Base-by-base conservation (phyloP, 2,329 filamentous ascomycete genomes). In the Lecanicillium sp. region DNA sequence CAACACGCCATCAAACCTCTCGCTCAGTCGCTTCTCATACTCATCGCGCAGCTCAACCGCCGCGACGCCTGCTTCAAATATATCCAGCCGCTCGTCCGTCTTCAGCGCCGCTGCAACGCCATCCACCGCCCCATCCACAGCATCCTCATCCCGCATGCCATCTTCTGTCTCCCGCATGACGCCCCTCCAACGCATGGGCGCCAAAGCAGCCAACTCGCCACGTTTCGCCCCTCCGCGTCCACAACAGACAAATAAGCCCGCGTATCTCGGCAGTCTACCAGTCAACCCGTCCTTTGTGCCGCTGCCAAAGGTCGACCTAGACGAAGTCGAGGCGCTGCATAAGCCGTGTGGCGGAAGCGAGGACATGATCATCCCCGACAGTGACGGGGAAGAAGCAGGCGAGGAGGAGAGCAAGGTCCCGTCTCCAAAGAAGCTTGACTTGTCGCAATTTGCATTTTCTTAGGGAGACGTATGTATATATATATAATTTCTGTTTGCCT, bases 251-350 rank as follows among this genome's bases (percentile, higher is more conserved):
- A 31, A 16, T 2, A 33, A 22, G 20, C 35, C 18, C 25, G 31
- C 30, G 6, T 17, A 6, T 4, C n/a, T 9, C 19, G 27, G 11
- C 19, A 13, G 41, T 28, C 43, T 69, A 3, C 63, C 68, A 1
- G 55, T 72, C 28, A 73, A 78, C 44, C 70, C 74, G 3, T 62
- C 71, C 0, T 72, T 73, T 47, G 63, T 78, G 5, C 71, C 73
- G 0, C 56, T 78, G 8, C 73, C 74, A 2, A 70, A 65, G 41
- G 71, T 73, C 3, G 70, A 76, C 45, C 43, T 74, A 18, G 59
- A 59, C 7, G 73, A 78, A 47, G 62, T 77, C 4, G 69, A 69
- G 47, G 67, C 70, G 2, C 51, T 77, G 30, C 71, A 75, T 47
- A 51, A 49, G 37, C 43, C 59, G 9, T 45, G 58, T 5, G 38